These are phyloP conservation scores for Cryptococcus amylolentus DNA, from an alignment of 1,284 basidiomycete species.

Conservation along the genomic window DNA sequence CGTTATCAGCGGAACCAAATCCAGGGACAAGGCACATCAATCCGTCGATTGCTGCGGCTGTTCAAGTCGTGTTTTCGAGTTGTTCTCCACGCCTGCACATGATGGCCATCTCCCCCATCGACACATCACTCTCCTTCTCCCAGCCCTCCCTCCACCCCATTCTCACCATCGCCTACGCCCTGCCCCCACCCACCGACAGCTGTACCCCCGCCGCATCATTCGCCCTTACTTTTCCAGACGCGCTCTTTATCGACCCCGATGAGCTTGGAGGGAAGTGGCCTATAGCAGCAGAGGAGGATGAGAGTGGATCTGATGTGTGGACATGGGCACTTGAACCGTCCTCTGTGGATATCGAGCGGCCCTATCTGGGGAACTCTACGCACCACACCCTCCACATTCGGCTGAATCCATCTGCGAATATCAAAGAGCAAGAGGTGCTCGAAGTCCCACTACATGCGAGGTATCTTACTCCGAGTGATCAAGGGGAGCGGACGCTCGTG, in stretches of 20 bases:
- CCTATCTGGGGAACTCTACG: neutral
- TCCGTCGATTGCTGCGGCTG: too few relatives aligned
- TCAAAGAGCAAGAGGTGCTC: neutral
- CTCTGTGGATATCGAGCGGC: slow-evolving; percentile 11
- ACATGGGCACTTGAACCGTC: neutral
- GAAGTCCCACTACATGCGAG: slow-evolving; percentile 40
- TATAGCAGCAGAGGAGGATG: neutral
- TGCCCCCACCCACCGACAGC: neutral
- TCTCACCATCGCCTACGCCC: slow-evolving; percentile 6
- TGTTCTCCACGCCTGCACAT: too few relatives aligned
- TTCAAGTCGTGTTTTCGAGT: too few relatives aligned
- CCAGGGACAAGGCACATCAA: too few relatives aligned
- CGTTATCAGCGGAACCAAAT: too few relatives aligned
- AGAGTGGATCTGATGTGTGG: neutral
- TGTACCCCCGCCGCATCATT: slow-evolving; percentile 12
- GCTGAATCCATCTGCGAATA: neutral
- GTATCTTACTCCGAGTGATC: slow-evolving; percentile 28
- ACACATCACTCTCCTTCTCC: slow-evolving; percentile 7
- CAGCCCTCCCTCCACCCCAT: slow-evolving; percentile 14
- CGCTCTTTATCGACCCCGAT: slow-evolving; percentile 24
- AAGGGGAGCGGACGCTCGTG: slow-evolving; percentile 9
- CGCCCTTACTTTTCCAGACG: slow-evolving; percentile 30
- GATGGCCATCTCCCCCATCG: slow-evolving; percentile 5
- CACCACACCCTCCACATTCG: neutral
- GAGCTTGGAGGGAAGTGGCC: slow-evolving; percentile 8